Base-by-base conservation (phyloP, 441 rosid species). In the Lepidium campestre region DNA sequence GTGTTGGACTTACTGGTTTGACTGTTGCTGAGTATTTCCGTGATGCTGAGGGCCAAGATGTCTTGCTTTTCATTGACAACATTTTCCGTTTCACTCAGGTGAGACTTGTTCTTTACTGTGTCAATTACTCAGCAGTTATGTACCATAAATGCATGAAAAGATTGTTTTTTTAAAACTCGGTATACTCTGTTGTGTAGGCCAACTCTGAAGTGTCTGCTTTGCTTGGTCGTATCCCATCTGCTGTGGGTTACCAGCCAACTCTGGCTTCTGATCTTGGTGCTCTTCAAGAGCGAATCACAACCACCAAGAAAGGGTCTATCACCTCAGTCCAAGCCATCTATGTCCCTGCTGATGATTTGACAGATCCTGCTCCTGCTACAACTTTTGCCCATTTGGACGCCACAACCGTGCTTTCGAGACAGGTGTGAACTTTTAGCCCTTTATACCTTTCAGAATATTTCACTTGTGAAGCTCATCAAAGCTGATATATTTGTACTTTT, bases 331-430 rank as follows among this genome's bases (percentile, higher is more conserved):
- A 93, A 81, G 99, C 97, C 71, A 89, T 93, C 46, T 93, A 91
- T 52, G 99, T 93, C 65, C 99, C 99, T 78, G 99, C 97, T 77
- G 97, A 93, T 78, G 99, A 91, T 75, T 79, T 93, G 90, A 93
- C 99, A 44, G 99, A 93, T 89, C 99, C 99, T 10, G 99, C 99
- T 82, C 99, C 97, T 22, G 99, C 99, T 10, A 93, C 99, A 49
- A 91, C 97, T 15, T 93, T 93, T 50, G 95, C 97, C 75, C 99
- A 93, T 85, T 89, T 93, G 93, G 99, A 93, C 73, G 99, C 96
- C 64, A 93, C 99, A 22, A 93, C 99, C 36, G 99, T 93, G 88
- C 71, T 93, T 65, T 93, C 99, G 1, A 87, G 99, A 71, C 97
- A 91, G 91, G 98, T 87, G 7, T 41, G 64, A 27, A 39, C 10